Conservation (phyloP, 1,284 basidiomycete genomes). For the Agroathelia rolfsii region DNA sequence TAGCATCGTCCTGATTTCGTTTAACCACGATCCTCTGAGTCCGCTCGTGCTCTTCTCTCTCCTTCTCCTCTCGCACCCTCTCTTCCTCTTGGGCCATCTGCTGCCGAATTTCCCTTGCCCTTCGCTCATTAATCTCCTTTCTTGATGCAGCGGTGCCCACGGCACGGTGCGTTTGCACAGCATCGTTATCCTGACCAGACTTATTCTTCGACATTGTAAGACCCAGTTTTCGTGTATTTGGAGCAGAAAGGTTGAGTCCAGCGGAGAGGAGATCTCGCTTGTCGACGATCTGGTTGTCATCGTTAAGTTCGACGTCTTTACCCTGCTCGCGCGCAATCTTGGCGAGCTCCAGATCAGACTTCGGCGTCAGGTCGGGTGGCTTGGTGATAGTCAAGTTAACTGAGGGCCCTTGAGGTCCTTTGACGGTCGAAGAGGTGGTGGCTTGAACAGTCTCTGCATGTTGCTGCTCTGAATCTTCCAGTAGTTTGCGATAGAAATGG, state of each 20-base stretch:
- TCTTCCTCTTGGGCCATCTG: slow-evolving; percentile 69
- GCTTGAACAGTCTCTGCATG: slow-evolving; percentile 82
- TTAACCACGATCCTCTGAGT: slow-evolving; percentile 45
- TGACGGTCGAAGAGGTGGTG: slow-evolving; percentile 32
- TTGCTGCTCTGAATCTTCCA: slow-evolving; percentile 73
- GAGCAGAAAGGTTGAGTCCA: slow-evolving; percentile 83
- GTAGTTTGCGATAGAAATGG: slow-evolving; percentile 76
- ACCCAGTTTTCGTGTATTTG: slow-evolving; percentile 61
- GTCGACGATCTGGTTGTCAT: slow-evolving; percentile 96
- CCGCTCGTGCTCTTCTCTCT: slow-evolving; percentile 48
- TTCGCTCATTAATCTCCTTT: slow-evolving; percentile 72
- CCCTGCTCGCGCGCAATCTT: slow-evolving; percentile 61
- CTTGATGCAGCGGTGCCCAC: slow-evolving; percentile 73
- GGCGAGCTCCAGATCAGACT: slow-evolving; percentile 67
- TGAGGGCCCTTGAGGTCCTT: slow-evolving; percentile 38
- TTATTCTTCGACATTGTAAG: slow-evolving; percentile 26
- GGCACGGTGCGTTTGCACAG: slow-evolving; percentile 48
- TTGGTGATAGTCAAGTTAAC: slow-evolving; percentile 64
- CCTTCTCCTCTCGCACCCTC: slow-evolving; percentile 46
- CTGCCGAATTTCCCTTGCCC: slow-evolving; percentile 59
- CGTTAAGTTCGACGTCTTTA: slow-evolving; percentile 90
- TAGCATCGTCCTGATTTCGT: slow-evolving; percentile 62
- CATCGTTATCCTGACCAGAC: slow-evolving; percentile 11
- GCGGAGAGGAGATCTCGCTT: slow-evolving; percentile 87
- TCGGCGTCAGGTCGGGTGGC: slow-evolving; percentile 47